Evolutionary conservation across 805 yeast species (phyloP).

Genomic region (Huiozyma sinensis): DNA sequence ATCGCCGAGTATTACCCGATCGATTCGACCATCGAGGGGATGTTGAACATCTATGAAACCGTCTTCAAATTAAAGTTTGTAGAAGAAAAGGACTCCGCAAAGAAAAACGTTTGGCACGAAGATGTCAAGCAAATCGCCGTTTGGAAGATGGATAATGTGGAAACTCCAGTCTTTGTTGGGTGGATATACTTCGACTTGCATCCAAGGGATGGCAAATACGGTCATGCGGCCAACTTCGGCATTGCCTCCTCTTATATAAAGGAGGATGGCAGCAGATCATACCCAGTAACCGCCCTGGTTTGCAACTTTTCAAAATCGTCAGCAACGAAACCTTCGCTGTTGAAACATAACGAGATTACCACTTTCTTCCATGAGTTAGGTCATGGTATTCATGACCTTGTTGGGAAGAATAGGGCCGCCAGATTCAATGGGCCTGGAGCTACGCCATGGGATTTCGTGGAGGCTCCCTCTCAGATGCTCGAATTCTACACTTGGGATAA

Average conservation of each 20-base stretch:
- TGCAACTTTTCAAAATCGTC: constrained; percentile 78
- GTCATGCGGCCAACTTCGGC: constrained; percentile 81
- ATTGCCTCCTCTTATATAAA: constrained; percentile 48
- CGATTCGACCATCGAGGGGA: constrained; percentile 51
- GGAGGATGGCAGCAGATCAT: constrained; percentile 38
- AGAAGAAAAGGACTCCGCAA: constrained; percentile 32
- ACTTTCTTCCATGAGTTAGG: constrained; percentile 88
- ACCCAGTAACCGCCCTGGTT: constrained; percentile 69
- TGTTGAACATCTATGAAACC: constrained; percentile 61
- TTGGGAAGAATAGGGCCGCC: constrained; percentile 54
- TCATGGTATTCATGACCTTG: constrained; percentile 73
- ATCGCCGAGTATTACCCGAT: constrained; percentile 74
- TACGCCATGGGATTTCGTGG: constrained; percentile 80
- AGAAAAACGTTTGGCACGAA: constrained; percentile 56
- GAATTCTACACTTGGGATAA: constrained; percentile 84
- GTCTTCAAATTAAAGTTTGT: constrained; percentile 61
- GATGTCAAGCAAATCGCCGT: constrained; percentile 70
- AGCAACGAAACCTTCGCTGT: constrained; percentile 55
- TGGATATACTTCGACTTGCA: constrained; percentile 73
- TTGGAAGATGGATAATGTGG: constrained; percentile 44
- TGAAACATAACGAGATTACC: constrained; percentile 67
- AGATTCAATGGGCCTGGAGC: constrained; percentile 64
- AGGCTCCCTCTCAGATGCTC: constrained; percentile 83
- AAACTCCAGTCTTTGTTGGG: constrained; percentile 55
- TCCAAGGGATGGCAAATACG: constrained; percentile 79